Conservation (phyloP, 768 basidiomycete species). For the Mycena latifolia region DNA sequence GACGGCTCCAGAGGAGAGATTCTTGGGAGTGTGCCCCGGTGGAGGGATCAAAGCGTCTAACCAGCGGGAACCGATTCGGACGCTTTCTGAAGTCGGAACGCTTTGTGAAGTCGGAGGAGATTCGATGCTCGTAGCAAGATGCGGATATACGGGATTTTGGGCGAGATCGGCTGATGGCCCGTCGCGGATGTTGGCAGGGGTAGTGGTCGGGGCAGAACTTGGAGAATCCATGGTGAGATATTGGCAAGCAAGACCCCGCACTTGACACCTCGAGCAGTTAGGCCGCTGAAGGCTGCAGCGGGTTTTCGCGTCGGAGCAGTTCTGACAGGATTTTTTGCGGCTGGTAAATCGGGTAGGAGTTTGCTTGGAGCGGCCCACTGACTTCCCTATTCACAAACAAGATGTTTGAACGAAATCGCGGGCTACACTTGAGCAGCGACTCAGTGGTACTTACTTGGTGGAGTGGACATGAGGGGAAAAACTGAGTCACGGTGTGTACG, state of each 20-base stretch:
- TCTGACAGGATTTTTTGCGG: conserved; percentile 31
- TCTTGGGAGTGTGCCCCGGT: conserved; percentile 15
- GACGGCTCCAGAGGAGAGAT: background rate
- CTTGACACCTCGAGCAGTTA: conserved; percentile 22
- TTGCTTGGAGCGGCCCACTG: background rate
- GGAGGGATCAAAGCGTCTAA: conserved; percentile 20
- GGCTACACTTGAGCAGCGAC: background rate
- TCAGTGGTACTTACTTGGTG: conserved; percentile 15
- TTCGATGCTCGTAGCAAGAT: background rate
- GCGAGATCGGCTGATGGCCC: too few species aligned
- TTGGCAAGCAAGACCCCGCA: conserved; percentile 4
- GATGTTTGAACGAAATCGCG: background rate
- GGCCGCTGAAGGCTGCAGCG: conserved; percentile 30
- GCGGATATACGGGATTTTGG: too few species aligned
- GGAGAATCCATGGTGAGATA: conserved; percentile 1
- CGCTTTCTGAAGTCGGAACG: conserved; percentile 6
- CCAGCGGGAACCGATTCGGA: conserved; percentile 31
- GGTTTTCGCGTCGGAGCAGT: conserved; percentile 29
- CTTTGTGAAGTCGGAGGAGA: background rate
- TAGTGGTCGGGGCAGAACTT: background rate
- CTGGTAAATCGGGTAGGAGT: background rate
- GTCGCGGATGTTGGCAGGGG: background rate
- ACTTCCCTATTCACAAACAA: background rate
- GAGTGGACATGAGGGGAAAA: background rate
- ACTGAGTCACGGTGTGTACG: background rate